phyloP scores from a whole-genome alignment of 345 rosid species.

The Camelina laxa region DNA sequence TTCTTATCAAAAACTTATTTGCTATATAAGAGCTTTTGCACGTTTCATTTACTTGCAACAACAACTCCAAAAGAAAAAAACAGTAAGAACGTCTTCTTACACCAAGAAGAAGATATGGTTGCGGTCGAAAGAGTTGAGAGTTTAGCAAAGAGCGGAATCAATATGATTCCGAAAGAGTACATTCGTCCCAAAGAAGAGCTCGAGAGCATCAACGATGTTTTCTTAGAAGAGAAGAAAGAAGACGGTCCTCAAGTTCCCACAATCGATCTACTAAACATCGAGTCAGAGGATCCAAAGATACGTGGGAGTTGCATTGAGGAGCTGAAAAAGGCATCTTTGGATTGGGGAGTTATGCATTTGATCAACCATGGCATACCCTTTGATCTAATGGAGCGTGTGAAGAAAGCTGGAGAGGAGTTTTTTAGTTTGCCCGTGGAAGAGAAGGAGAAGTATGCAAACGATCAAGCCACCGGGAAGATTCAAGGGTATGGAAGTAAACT shows the following conservation, averaged over 20 bases:
- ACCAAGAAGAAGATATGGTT: constrained; percentile 39
- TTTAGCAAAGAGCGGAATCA: constrained; percentile 72
- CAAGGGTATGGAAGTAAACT: constrained; percentile 98
- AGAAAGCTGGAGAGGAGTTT: constrained; percentile 66
- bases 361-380: constrained; percentile 79
- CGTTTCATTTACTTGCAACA: constrained; percentile 28
- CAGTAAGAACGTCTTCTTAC: not conserved
- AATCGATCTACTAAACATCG: constrained; percentile 66
- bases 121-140: constrained; percentile 65
- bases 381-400: constrained; percentile 66
- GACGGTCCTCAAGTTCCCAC: constrained; percentile 92
- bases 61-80: not conserved
- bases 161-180: constrained; percentile 72
- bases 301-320: constrained; percentile 60
- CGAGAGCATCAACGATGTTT: constrained; percentile 63
- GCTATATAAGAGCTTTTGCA: constrained; percentile 18
- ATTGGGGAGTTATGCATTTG: constrained; percentile 97
- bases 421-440: constrained; percentile 72
- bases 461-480: constrained; percentile 76
- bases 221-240: constrained; percentile 71
- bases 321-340: constrained; percentile 64
- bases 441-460: constrained; percentile 89
- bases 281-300: constrained; percentile 53
- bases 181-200: constrained; percentile 83
- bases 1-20: not conserved